Conservation (phyloP, 768 basidiomycete species). For the Arthromyces matolae region DNA sequence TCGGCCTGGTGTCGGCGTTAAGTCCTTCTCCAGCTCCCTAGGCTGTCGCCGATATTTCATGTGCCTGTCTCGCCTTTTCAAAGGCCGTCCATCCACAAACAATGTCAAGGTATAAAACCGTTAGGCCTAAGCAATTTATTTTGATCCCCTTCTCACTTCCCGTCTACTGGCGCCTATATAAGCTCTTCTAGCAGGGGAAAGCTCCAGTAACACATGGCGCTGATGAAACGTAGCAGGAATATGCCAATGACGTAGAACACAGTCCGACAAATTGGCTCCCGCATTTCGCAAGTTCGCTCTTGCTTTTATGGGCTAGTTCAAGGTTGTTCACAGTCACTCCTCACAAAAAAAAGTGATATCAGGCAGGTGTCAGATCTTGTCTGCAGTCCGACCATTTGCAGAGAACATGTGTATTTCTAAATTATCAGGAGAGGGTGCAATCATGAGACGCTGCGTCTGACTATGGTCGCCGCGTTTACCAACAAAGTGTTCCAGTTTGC, state of each 20-base stretch:
- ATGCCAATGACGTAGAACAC: slow-evolving; percentile 6
- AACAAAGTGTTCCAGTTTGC: no score
- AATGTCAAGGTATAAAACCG: slow-evolving; percentile 13
- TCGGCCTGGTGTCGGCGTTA: slow-evolving; percentile 9
- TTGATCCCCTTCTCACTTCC: slow-evolving; percentile 5
- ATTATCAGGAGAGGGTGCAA: neutral
- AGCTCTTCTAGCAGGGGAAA: no score
- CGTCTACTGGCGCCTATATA: neutral
- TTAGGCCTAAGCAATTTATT: neutral
- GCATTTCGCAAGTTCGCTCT: no score
- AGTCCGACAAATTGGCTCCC: slow-evolving; percentile 6
- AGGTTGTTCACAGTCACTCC: neutral
- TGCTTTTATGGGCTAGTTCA: slow-evolving; percentile 1
- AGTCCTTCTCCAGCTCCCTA: slow-evolving; percentile 5
- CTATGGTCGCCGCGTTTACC: neutral
- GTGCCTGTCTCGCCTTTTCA: slow-evolving; percentile 14
- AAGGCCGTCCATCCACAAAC: slow-evolving; percentile 4
- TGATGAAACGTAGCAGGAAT: neutral
- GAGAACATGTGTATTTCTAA: no score
- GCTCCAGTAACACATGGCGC: neutral
- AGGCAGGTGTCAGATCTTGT: no score
- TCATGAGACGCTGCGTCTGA: slow-evolving; percentile 5
- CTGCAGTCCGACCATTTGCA: no score
- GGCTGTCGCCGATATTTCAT: slow-evolving; percentile 9
- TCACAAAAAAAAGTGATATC: no score